A percentile compares a stretch with the other conserved stretches of the same genome.
These are phyloP conservation scores for Chrysopogon serrulatus DNA, from an alignment of 176 grass and related monocot species.

Conservation along the genomic window DNA sequence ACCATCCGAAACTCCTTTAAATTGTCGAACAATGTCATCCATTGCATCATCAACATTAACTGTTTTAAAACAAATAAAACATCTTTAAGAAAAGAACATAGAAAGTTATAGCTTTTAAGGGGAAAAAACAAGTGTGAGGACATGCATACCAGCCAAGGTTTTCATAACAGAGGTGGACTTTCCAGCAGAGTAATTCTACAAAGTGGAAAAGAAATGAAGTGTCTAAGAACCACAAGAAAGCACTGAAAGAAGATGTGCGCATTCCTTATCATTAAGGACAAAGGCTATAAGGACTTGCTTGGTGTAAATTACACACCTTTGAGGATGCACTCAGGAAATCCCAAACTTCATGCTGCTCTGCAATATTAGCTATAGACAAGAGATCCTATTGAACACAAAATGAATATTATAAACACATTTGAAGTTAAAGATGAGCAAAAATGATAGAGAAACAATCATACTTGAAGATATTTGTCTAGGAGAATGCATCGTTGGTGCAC, in stretches of 20 bases:
- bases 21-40: constrained; percentile 95
- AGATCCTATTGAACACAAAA: constrained; percentile 62
- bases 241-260: neutral
- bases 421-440: constrained; percentile 19
- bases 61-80: constrained; percentile 36
- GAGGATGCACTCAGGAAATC: constrained; percentile 92
- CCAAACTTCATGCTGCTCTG: constrained; percentile 97
- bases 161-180: constrained; percentile 96
- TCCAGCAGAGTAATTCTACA: constrained; percentile 96
- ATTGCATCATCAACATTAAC: constrained; percentile 98
- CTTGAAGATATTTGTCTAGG: constrained; percentile 95
- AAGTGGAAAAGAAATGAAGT: constrained; percentile 19
- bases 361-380: constrained; percentile 87
- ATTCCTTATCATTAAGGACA: constrained; percentile 18
- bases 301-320: constrained; percentile 46
- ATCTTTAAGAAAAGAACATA: constrained; percentile 16
- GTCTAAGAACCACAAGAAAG: constrained; percentile 20
- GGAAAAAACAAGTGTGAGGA: neutral
- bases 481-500: constrained; percentile 97
- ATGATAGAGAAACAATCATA: constrained; percentile 35
- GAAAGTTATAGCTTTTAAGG: constrained; percentile 11
- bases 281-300: constrained; percentile 8
- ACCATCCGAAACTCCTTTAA: constrained; percentile 96
- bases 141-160: constrained; percentile 77
- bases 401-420: constrained; percentile 26